Evolutionary conservation across 1,284 basidiomycete genomes (phyloP).

Genomic region (Papiliotrema flavescens): DNA sequence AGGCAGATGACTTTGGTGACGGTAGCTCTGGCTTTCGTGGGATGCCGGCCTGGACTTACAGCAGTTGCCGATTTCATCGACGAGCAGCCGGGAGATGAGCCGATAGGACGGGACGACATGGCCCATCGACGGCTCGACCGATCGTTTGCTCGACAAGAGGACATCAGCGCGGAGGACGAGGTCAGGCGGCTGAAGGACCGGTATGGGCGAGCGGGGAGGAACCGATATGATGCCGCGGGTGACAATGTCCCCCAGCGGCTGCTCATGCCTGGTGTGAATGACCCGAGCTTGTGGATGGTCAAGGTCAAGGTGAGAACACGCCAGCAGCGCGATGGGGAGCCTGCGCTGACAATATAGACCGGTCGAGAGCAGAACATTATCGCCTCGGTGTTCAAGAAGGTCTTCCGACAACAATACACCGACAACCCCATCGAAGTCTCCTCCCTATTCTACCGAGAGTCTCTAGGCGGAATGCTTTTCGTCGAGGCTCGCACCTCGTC

Average conservation of each 20-base stretch:
- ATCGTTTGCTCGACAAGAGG: slow-evolving; percentile 69
- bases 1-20: slow-evolving; percentile 68
- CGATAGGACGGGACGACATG: slow-evolving; percentile 61
- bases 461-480: slow-evolving; percentile 91
- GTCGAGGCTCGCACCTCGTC: slow-evolving; percentile 87
- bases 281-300: slow-evolving; percentile 94
- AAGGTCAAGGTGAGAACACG: slow-evolving; percentile 76
- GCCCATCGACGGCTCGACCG: slow-evolving; percentile 77
- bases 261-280: slow-evolving; percentile 93
- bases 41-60: slow-evolving; percentile 8
- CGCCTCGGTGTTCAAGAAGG: slow-evolving; percentile 91
- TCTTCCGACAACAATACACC: slow-evolving; percentile 50
- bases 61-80: slow-evolving; percentile 67
- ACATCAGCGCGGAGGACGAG: slow-evolving; percentile 80
- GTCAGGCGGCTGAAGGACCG: slow-evolving; percentile 79
- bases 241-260: slow-evolving; percentile 93
- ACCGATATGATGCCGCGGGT: slow-evolving; percentile 80
- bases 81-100: slow-evolving; percentile 60
- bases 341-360: slow-evolving; percentile 54
- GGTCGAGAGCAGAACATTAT: slow-evolving; percentile 91
- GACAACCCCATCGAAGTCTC: slow-evolving; percentile 76
- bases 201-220: slow-evolving; percentile 64
- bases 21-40: slow-evolving; percentile 53
- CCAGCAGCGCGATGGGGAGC: not conserved
- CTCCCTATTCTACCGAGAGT: slow-evolving; percentile 93